These are phyloP conservation scores for Sherardia arvensis DNA, from an alignment of 257 asterid species.

Conservation along the genomic window DNA sequence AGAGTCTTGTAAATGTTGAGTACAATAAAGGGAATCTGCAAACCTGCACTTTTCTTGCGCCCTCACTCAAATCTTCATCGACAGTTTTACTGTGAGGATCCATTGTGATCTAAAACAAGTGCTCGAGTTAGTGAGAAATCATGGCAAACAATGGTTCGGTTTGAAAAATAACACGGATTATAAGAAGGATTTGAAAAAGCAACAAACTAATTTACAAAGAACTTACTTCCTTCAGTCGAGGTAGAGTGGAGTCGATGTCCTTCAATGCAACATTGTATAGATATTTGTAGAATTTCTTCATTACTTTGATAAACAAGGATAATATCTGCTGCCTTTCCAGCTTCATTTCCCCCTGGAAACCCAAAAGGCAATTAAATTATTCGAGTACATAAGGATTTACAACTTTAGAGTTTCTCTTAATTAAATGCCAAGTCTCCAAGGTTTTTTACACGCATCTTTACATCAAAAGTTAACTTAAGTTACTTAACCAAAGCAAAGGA, in stretches of 20 bases:
- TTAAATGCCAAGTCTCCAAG: background rate
- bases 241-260: slow-evolving; percentile 35
- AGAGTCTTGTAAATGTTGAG: background rate
- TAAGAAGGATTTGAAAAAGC: background rate
- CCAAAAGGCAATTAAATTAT: slow-evolving; percentile 7
- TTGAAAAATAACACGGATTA: background rate
- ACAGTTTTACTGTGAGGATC: slow-evolving; percentile 65
- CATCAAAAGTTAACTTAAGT: too few species aligned
- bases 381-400: background rate
- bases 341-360: slow-evolving; percentile 58
- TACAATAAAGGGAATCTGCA: slow-evolving; percentile 2
- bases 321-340: slow-evolving; percentile 68
- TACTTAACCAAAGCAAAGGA: background rate
- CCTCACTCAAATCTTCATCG: slow-evolving; percentile 80
- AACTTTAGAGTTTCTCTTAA: background rate
- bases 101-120: slow-evolving; percentile 41
- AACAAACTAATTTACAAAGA: background rate
- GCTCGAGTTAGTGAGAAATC: background rate
- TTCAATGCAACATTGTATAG: slow-evolving; percentile 30
- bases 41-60: slow-evolving; percentile 70
- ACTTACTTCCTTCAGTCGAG: slow-evolving; percentile 63
- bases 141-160: background rate
- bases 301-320: slow-evolving; percentile 47
- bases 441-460: too few species aligned
- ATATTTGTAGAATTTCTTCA: slow-evolving; percentile 69